These are phyloP conservation scores for Acacia concinna DNA, from an alignment of 331 rosid species.

Conservation along the genomic window DNA sequence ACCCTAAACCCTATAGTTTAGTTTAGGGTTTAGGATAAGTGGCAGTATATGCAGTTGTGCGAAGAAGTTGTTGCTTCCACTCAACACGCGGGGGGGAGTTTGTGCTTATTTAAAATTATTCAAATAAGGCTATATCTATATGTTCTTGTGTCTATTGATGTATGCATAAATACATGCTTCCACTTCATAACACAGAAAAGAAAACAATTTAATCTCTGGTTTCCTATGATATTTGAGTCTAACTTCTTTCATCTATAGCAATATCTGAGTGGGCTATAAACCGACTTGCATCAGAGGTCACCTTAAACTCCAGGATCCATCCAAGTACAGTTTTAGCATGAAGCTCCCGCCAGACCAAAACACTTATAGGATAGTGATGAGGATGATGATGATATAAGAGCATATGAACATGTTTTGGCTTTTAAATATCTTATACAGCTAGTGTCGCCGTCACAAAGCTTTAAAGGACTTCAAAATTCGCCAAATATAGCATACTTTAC, in stretches of 20 bases:
- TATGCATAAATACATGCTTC: neutral
- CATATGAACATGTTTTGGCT: neutral
- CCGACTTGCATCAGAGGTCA: slow-evolving; percentile 1
- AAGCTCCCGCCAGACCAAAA: neutral
- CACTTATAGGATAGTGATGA: neutral
- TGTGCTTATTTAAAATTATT: too few species aligned
- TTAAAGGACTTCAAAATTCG: too few species aligned
- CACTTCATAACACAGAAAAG: neutral
- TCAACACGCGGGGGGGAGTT: too few species aligned
- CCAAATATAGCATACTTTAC: neutral
- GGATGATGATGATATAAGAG: neutral
- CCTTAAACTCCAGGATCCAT: neutral
- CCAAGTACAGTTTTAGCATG: neutral
- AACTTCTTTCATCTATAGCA: neutral
- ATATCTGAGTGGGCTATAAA: neutral
- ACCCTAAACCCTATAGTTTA: too few species aligned
- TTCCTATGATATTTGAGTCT: neutral
- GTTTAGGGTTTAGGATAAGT: too few species aligned
- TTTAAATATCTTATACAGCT: neutral
- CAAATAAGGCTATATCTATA: neutral
- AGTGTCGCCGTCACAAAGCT: neutral
- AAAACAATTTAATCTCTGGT: neutral
- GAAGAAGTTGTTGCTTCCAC: too few species aligned
- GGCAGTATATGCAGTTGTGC: too few species aligned
- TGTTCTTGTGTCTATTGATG: neutral